Conservation (phyloP, 2,329 filamentous ascomycete species). For the Aspergillus fumigatiaffinis region DNA sequence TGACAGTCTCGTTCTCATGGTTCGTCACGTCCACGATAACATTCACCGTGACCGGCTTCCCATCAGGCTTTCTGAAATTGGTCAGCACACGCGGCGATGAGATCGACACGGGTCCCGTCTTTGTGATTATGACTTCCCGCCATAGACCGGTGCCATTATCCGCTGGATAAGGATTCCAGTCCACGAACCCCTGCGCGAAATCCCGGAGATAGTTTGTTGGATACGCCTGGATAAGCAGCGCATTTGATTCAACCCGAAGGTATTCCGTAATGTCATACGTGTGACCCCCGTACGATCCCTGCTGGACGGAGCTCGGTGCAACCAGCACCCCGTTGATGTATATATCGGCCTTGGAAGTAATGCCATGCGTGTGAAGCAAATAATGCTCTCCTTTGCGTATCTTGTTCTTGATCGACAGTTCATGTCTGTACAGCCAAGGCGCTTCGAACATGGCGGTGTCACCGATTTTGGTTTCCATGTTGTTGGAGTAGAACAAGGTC, state of each 20-base stretch:
- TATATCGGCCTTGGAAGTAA: conserved; percentile 58
- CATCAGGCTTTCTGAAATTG: conserved; percentile 35
- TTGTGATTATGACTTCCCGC: conserved; percentile 54
- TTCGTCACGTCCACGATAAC: conserved; percentile 32
- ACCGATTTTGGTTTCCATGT: conserved; percentile 39
- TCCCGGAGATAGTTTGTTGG: conserved; percentile 59
- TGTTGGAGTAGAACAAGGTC: conserved; percentile 54
- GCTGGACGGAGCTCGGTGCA: conserved; percentile 47
- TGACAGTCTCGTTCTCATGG: conserved; percentile 18
- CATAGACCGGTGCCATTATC: conserved; percentile 63
- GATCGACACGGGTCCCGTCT: conserved; percentile 50
- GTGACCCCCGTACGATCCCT: conserved; percentile 55
- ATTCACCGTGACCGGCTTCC: conserved; percentile 36
- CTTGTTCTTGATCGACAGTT: conserved; percentile 42
- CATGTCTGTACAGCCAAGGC: conserved; percentile 58
- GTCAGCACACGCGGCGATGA: conserved; percentile 46
- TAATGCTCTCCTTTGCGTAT: conserved; percentile 40
- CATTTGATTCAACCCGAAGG: conserved; percentile 43
- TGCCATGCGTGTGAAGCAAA: conserved; percentile 55
- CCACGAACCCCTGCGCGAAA: conserved; percentile 57
- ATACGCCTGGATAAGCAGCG: conserved; percentile 51
- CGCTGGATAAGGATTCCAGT: conserved; percentile 60
- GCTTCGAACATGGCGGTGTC: conserved; percentile 48
- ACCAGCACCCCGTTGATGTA: conserved; percentile 56
- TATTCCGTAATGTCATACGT: conserved; percentile 51